Evolutionary conservation across 169 alveolate species (phyloP).

Genomic region (Perkinsus chesapeaki): DNA sequence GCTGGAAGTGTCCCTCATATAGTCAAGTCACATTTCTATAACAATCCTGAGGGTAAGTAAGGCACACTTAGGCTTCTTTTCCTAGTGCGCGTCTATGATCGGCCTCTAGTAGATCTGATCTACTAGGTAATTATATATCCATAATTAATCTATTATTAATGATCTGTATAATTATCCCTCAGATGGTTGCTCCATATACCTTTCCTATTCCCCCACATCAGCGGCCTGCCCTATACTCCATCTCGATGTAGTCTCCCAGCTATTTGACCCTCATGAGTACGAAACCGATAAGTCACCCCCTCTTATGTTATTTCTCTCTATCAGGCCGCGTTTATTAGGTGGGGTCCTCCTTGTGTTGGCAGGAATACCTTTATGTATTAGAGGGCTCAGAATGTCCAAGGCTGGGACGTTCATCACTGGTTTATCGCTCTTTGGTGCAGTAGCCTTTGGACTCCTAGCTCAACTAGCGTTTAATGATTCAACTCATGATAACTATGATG

Average conservation of each 20-base stretch:
- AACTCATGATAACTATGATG: background rate
- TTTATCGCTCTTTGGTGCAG: background rate
- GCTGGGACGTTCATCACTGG: background rate
- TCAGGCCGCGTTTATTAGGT: background rate
- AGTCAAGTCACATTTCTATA: background rate
- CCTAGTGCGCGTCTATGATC: too few species aligned
- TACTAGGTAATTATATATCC: too few species aligned
- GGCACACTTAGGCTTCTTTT: too few species aligned
- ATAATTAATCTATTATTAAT: too few species aligned
- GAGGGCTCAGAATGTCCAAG: background rate
- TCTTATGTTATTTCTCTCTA: background rate
- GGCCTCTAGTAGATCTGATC: too few species aligned
- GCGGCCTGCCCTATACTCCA: background rate
- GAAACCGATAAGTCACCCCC: background rate
- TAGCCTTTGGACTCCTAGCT: background rate
- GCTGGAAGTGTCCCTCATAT: background rate
- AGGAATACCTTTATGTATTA: background rate
- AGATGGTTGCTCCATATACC: background rate
- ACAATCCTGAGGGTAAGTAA: background rate
- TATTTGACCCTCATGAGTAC: background rate
- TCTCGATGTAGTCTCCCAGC: background rate
- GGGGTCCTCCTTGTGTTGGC: background rate
- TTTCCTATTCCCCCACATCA: background rate
- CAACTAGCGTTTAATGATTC: background rate
- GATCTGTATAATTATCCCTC: background rate